These are phyloP conservation scores for Phytopythium chamaehyphon DNA, from an alignment of 352 stramenopile genomes.

Conservation along the genomic window DNA sequence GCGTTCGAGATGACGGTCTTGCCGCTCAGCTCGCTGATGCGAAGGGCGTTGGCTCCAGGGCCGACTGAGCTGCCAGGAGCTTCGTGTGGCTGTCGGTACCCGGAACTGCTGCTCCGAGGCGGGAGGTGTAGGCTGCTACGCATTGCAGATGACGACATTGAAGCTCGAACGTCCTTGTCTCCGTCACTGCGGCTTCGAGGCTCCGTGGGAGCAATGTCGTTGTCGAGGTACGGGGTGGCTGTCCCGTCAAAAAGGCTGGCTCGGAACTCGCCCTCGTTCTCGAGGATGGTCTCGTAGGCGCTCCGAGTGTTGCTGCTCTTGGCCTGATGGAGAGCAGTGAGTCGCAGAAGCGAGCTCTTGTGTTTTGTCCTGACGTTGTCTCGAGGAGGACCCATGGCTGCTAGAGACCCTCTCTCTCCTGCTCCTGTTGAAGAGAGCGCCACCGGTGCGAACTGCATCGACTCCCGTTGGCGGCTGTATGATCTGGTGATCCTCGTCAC, in stretches of 20 bases:
- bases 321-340: constrained; percentile 12
- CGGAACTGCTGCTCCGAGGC: too few species aligned
- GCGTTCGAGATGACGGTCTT: constrained; percentile 5
- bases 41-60: neutral
- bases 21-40: constrained; percentile 6
- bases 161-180: neutral
- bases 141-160: neutral
- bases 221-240: constrained; percentile 15
- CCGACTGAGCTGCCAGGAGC: too few species aligned
- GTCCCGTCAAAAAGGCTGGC: constrained; percentile 38
- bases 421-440: neutral
- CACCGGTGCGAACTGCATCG: constrained; percentile 23
- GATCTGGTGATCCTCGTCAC: constrained; percentile 29
- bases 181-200: constrained; percentile 1
- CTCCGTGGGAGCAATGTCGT: neutral
- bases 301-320: constrained; percentile 5
- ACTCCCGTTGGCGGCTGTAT: constrained; percentile 35
- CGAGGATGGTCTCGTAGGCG: constrained; percentile 7
- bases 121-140: neutral
- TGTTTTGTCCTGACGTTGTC: neutral
- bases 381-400: neutral
- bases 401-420: constrained; percentile 1
- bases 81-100: neutral
- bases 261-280: constrained; percentile 16
- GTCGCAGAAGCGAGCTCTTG: constrained; percentile 8